Evolutionary conservation across 1,139 yeast species (phyloP).

Genomic region (Yamadazyma triangularis): DNA sequence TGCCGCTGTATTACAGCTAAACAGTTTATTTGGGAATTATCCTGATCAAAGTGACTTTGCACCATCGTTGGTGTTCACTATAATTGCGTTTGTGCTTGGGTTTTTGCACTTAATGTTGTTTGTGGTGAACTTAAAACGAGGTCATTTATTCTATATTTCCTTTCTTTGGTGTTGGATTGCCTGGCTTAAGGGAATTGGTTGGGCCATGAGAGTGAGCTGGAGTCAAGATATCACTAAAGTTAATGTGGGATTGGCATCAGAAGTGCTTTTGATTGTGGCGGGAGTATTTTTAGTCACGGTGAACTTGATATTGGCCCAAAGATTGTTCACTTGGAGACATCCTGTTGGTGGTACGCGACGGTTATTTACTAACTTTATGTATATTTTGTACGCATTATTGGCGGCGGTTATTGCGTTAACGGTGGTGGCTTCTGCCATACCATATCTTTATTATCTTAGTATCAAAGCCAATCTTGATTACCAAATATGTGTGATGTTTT

Average conservation of each 20-base stretch:
- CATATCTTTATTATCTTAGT: conserved; percentile 29
- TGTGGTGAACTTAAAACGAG: conserved; percentile 47
- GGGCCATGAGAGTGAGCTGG: conserved; percentile 46
- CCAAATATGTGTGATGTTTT: conserved; percentile 26
- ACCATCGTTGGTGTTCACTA: conserved; percentile 58
- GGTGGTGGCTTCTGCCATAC: conserved; percentile 30
- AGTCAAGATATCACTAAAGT: conserved; percentile 12
- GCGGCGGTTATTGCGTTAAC: conserved; percentile 27
- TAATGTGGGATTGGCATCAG: conserved; percentile 27
- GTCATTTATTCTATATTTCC: conserved; percentile 61
- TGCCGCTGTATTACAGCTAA: conserved; percentile 38
- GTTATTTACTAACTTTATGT: conserved; percentile 35
- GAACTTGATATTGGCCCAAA: conserved; percentile 39
- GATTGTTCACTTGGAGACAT: conserved; percentile 45
- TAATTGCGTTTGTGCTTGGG: conserved; percentile 46
- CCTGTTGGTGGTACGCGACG: conserved; percentile 42
- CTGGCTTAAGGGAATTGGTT: conserved; percentile 54
- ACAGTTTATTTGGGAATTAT: conserved; percentile 62
- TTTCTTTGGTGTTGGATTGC: conserved; percentile 54
- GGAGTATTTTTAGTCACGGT: conserved; percentile 31
- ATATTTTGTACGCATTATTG: conserved; percentile 26
- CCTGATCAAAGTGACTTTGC: conserved; percentile 55
- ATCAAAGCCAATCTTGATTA: conserved; percentile 16
- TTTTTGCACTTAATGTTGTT: conserved; percentile 49
- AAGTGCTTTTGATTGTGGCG: conserved; percentile 32